Conservation (phyloP, 345 rosid genomes). For the Geranium rotundifolium region DNA sequence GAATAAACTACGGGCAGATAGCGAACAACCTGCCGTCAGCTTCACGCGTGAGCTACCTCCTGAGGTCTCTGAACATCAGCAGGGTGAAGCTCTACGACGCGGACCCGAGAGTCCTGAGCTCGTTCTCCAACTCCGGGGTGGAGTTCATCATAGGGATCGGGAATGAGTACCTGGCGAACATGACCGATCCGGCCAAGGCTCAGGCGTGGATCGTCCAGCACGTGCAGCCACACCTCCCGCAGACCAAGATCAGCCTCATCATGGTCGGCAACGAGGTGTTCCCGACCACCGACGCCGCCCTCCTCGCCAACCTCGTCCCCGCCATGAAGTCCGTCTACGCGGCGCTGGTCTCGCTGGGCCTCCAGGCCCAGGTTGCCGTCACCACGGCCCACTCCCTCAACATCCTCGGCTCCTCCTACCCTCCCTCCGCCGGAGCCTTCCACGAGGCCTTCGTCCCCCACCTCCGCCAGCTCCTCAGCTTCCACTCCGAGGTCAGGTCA, state of each 20-base stretch:
- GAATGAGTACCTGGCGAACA: slow-evolving; percentile 41
- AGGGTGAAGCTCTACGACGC: slow-evolving; percentile 77
- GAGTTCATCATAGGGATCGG: slow-evolving; percentile 74
- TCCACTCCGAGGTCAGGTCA: slow-evolving; percentile 49
- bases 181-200: slow-evolving; percentile 54
- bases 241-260: slow-evolving; percentile 51
- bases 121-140: slow-evolving; percentile 59
- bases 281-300: slow-evolving; percentile 23
- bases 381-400: slow-evolving; percentile 61
- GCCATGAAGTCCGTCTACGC: slow-evolving; percentile 59
- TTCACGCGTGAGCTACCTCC: slow-evolving; percentile 40
- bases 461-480: slow-evolving; percentile 46
- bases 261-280: slow-evolving; percentile 77
- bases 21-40: slow-evolving; percentile 85
- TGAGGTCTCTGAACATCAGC: slow-evolving; percentile 53
- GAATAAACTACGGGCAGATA: slow-evolving; percentile 89
- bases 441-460: slow-evolving; percentile 36
- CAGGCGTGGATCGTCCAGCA: slow-evolving; percentile 55
- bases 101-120: slow-evolving; percentile 59
- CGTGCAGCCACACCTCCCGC: slow-evolving; percentile 46
- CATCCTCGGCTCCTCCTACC: slow-evolving; percentile 45
- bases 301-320: slow-evolving; percentile 42
- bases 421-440: slow-evolving; percentile 72
- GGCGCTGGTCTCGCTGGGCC: slow-evolving; percentile 41
- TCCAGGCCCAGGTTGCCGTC: slow-evolving; percentile 52